These are phyloP conservation scores for Beauveria sp. DNA, from an alignment of 2,329 filamentous ascomycete genomes.

Conservation along the genomic window DNA sequence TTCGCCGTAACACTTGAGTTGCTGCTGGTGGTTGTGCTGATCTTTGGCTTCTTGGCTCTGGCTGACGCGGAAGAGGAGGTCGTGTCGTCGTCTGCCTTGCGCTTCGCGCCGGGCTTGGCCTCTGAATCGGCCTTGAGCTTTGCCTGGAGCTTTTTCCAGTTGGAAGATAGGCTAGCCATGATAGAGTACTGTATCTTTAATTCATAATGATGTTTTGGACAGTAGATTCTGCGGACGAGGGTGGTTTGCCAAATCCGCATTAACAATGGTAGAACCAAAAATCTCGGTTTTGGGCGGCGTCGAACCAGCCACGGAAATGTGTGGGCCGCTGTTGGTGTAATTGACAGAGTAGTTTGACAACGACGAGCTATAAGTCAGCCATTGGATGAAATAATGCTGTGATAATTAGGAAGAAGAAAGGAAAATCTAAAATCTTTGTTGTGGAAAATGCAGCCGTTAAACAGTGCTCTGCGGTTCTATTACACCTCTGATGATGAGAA, in stretches of 20 bases:
- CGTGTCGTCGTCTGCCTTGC: conserved; percentile 29
- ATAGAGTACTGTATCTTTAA: neutral
- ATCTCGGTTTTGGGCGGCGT: neutral
- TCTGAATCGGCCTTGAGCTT: conserved; percentile 43
- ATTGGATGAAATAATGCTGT: neutral
- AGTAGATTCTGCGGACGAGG: neutral
- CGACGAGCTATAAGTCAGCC: neutral
- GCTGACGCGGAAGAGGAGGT: conserved; percentile 11
- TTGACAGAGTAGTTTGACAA: neutral
- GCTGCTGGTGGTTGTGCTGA: neutral
- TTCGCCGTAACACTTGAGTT: neutral
- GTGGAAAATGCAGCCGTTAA: no score
- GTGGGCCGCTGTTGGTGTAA: neutral
- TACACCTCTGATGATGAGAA: no score
- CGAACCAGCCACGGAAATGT: neutral
- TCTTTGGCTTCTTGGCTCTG: conserved; percentile 24
- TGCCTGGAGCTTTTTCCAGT: conserved; percentile 73
- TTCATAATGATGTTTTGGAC: neutral
- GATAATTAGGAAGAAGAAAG: no score
- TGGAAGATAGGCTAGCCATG: conserved; percentile 50
- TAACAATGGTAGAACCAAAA: neutral
- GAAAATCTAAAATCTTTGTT: no score
- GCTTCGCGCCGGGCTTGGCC: conserved; percentile 32
- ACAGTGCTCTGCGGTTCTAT: no score
- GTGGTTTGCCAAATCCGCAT: neutral